phyloP scores from a whole-genome alignment of 2,329 filamentous ascomycete genomes.

The Phyllachora maydis region DNA sequence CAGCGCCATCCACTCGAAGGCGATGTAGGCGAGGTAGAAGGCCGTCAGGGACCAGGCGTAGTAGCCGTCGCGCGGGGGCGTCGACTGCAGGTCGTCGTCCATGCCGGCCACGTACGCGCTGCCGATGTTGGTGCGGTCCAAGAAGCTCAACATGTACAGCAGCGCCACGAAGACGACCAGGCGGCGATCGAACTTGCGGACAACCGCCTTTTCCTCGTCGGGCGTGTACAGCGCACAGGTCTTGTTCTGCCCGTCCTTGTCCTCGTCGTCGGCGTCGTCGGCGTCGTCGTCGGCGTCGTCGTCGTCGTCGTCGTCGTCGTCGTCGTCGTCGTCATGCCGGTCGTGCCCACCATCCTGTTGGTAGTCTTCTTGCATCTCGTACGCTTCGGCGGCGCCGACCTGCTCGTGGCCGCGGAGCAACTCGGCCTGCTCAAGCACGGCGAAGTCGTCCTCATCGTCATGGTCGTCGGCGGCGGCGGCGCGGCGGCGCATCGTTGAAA shows the following conservation, averaged over 20 bases:
- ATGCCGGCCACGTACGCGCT: slow-evolving; percentile 44
- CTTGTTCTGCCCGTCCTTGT: not conserved
- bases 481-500: too few relatives aligned
- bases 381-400: too few relatives aligned
- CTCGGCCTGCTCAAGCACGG: slow-evolving; percentile 1
- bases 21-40: slow-evolving; percentile 43
- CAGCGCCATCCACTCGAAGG: slow-evolving; percentile 44
- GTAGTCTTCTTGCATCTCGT: slow-evolving; percentile 6
- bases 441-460: slow-evolving; percentile 2
- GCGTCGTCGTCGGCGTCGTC: slow-evolving; percentile 1
- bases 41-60: slow-evolving; percentile 40
- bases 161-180: slow-evolving; percentile 66
- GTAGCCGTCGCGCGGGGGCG: slow-evolving; percentile 20
- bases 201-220: slow-evolving; percentile 53
- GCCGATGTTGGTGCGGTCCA: slow-evolving; percentile 51
- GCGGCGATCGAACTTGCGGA: slow-evolving; percentile 55
- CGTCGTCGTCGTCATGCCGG: slow-evolving; percentile 1
- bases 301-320: slow-evolving; percentile 3
- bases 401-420: slow-evolving; percentile 1
- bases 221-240: slow-evolving; percentile 21
- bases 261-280: not conserved
- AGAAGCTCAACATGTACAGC: slow-evolving; percentile 67
- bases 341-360: not conserved
- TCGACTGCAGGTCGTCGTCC: slow-evolving; percentile 35
- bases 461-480: not conserved